phyloP scores from a whole-genome alignment of 768 basidiomycete genomes.

The Termitomyces sp. region DNA sequence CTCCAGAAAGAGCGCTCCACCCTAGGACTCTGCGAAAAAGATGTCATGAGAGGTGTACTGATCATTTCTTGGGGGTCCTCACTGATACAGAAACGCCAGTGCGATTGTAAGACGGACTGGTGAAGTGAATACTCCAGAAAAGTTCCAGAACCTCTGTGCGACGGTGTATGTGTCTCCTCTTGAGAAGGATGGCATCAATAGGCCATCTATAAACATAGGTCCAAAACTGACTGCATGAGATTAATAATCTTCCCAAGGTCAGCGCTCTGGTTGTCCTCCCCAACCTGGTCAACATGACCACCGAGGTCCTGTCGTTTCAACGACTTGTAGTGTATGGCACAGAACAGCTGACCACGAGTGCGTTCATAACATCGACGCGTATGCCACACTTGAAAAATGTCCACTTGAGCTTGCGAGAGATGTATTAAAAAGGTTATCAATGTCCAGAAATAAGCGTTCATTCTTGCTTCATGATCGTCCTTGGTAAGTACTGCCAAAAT shows the following conservation, averaged over 20 bases:
- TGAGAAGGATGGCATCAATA: conserved; percentile 1
- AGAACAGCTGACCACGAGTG: conserved; percentile 67
- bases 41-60: too few relatives aligned
- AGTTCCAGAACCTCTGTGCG: conserved; percentile 69
- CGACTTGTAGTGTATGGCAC: conserved; percentile 64
- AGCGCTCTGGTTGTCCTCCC: conserved; percentile 35
- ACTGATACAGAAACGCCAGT: conserved; percentile 69
- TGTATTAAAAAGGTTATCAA: conserved; percentile 54
- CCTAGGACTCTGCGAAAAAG: conserved; percentile 41
- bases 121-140: conserved; percentile 55
- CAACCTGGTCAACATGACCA: conserved; percentile 35
- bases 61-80: conserved; percentile 14
- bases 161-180: conserved; percentile 68
- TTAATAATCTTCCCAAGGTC: conserved; percentile 71
- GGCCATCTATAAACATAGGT: not conserved
- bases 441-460: conserved; percentile 53
- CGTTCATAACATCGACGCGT: conserved; percentile 66
- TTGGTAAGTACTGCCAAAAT: conserved; percentile 48
- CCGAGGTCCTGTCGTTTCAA: conserved; percentile 54
- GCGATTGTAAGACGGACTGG: conserved; percentile 65
- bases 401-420: conserved; percentile 63
- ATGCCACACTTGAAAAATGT: conserved; percentile 61
- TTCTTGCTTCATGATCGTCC: conserved; percentile 32
- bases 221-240: conserved; percentile 55
- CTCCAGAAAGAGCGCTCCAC: conserved; percentile 72